Percentiles rank a stretch among this genome's conserved stretches.
These are phyloP conservation scores for Letharia columbiana DNA, from an alignment of 495 filamentous ascomycete genomes.

Conservation along the genomic window DNA sequence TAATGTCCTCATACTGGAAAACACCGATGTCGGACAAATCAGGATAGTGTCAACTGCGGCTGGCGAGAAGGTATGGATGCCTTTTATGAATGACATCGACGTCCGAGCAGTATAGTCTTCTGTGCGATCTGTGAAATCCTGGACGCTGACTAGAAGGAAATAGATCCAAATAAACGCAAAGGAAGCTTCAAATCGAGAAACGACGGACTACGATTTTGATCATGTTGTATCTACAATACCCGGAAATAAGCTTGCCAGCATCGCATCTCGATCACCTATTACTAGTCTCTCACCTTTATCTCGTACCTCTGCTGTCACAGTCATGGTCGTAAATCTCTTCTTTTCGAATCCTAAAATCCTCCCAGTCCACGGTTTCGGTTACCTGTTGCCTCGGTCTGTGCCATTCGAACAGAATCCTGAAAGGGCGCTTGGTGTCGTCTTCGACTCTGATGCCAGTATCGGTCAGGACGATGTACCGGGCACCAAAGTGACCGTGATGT, in stretches of 20 bases:
- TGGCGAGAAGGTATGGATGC: slow-evolving; percentile 24
- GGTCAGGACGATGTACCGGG: slow-evolving; percentile 49
- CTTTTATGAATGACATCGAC: neutral
- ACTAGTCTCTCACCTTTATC: slow-evolving; percentile 9
- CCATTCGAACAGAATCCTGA: slow-evolving; percentile 70
- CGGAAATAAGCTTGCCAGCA: slow-evolving; percentile 37
- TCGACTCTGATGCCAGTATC: slow-evolving; percentile 62
- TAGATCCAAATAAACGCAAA: slow-evolving; percentile 12
- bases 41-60: slow-evolving; percentile 15
- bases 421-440: slow-evolving; percentile 78
- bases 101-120: neutral
- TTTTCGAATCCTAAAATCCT: slow-evolving; percentile 58
- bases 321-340: slow-evolving; percentile 88
- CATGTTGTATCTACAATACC: slow-evolving; percentile 67
- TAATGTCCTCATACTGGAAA: slow-evolving; percentile 47
- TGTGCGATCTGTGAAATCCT: neutral
- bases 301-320: slow-evolving; percentile 46
- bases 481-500: slow-evolving; percentile 89
- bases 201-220: slow-evolving; percentile 35
- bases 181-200: neutral
- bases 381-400: slow-evolving; percentile 70
- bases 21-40: slow-evolving; percentile 34
- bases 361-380: slow-evolving; percentile 70
- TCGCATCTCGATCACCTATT: slow-evolving; percentile 26
- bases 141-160: neutral